A percentile compares a stretch with the other conserved stretches of the same genome.
phyloP scores from a whole-genome alignment of 2,329 filamentous ascomycete genomes.

The Gremmenia infestans region DNA sequence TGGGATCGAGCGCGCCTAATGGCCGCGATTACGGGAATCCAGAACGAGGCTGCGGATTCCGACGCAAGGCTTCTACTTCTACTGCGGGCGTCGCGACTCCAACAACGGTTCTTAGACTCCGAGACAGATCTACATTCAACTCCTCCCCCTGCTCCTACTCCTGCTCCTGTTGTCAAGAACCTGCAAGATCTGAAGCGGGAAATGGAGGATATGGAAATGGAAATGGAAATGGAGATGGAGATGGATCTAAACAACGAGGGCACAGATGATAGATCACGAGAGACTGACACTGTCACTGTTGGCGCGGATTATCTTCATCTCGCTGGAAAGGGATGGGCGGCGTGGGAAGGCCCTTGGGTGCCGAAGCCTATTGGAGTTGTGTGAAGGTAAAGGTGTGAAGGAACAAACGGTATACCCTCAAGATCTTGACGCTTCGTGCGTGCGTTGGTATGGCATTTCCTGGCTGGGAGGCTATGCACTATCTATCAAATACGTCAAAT shows the following conservation, averaged over 20 bases:
- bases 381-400: slow-evolving; percentile 26
- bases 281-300: background rate
- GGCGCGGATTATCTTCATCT: slow-evolving; percentile 1
- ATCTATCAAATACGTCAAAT: no score
- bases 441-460: no score
- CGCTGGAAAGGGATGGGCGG: slow-evolving; percentile 39
- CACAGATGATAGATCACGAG: slow-evolving; percentile 2
- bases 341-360: slow-evolving; percentile 49
- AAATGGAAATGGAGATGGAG: slow-evolving; percentile 20
- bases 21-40: slow-evolving; percentile 19
- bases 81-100: slow-evolving; percentile 35
- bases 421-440: no score
- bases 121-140: background rate
- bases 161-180: background rate
- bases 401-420: no score
- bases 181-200: slow-evolving; percentile 20
- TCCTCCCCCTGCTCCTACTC: background rate
- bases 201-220: slow-evolving; percentile 18
- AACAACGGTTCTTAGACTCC: slow-evolving; percentile 35
- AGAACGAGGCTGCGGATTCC: slow-evolving; percentile 5
- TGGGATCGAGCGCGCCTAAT: slow-evolving; percentile 22
- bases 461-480: no score
- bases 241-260: slow-evolving; percentile 5
- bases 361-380: slow-evolving; percentile 54
- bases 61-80: slow-evolving; percentile 18